Evolutionary conservation across 805 yeast genomes (phyloP).

Genomic region (Zygoascus bituminiphila): DNA sequence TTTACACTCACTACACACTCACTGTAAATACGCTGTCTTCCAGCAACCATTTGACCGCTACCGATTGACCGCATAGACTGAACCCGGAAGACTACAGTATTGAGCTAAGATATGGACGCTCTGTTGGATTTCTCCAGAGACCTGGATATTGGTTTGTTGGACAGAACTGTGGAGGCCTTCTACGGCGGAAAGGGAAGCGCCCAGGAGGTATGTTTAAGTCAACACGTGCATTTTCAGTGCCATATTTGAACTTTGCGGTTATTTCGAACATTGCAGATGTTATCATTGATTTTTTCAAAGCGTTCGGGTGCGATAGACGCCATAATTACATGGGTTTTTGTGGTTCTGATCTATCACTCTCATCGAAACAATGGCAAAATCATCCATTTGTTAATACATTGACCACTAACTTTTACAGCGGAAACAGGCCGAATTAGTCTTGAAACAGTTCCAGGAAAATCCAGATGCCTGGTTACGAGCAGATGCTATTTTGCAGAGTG

Average conservation of each 20-base stretch:
- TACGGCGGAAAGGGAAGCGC: conserved; percentile 65
- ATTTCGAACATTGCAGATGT: too few species aligned
- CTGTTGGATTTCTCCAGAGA: conserved; percentile 81
- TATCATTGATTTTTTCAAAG: too few species aligned
- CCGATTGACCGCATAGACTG: background rate
- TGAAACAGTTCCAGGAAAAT: conserved; percentile 68
- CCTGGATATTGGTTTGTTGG: conserved; percentile 70
- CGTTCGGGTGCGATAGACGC: too few species aligned
- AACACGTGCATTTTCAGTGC: too few species aligned
- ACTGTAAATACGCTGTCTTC: too few species aligned
- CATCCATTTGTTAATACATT: too few species aligned
- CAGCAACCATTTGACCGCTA: background rate
- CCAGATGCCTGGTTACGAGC: conserved; percentile 95
- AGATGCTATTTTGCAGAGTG: conserved; percentile 74
- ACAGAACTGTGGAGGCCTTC: conserved; percentile 76
- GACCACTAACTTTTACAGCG: conserved; percentile 20
- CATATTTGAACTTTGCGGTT: too few species aligned
- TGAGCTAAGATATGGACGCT: conserved; percentile 57
- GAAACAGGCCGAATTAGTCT: conserved; percentile 32
- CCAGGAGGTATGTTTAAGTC: conserved; percentile 34
- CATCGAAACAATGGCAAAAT: too few species aligned
- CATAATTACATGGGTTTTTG: too few species aligned
- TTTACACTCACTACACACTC: background rate
- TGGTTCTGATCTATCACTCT: too few species aligned
- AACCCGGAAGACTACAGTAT: background rate